Evolutionary conservation across 2,329 filamentous ascomycete species (phyloP), one percentile per base, ranked within the genome.

Genomic region (Simplicillium aogashimaense): DNA sequence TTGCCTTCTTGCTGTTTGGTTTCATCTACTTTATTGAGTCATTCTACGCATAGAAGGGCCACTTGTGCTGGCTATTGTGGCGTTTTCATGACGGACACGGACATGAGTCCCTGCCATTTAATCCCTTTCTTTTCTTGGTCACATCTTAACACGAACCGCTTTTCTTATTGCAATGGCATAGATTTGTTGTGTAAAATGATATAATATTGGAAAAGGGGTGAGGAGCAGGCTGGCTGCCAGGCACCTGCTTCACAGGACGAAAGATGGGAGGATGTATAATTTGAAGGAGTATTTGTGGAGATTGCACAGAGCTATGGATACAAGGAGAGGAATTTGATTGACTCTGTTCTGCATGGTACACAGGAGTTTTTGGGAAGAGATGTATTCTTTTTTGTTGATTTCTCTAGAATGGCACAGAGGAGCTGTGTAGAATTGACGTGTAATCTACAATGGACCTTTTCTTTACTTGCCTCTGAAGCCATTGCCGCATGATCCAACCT

Each of bases 21-120:
- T 63, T 95, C 51, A 89, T 98, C 50, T 98, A 98, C 64, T 66
- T 94, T 30, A 69, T 89, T 45, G 90, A 97, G 62, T 83, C 83
- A 12, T 66, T 89, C 54, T 78, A 78, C 54, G 63, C 63, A 38
- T 75, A 63, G 7, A 28, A 13, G 17, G 9, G 20, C 9, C 35
- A 7, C n/a, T n/a, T n/a, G 12, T 16, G 13, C 12, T n/a, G 10
- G 16, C 35, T 28, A 25, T 25, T 18, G 40, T 29, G 35, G 28
- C 34, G 14, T 16, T 6, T 33, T 42, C 18, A 11, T 35, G 17
- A 25, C 2, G 12, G 29, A 5, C 13, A 32, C 15, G 15, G 30
- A 32, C 30, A n/a, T 7, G 12, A n/a, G 30, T 32, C 13, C 13
- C 30, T 15, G 11, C 15, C 30, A 32, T 32, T 25, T 25, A 5